Evolutionary conservation across 495 filamentous ascomycete genomes (phyloP).

Genomic region (Aspergillus bertholletiae): DNA sequence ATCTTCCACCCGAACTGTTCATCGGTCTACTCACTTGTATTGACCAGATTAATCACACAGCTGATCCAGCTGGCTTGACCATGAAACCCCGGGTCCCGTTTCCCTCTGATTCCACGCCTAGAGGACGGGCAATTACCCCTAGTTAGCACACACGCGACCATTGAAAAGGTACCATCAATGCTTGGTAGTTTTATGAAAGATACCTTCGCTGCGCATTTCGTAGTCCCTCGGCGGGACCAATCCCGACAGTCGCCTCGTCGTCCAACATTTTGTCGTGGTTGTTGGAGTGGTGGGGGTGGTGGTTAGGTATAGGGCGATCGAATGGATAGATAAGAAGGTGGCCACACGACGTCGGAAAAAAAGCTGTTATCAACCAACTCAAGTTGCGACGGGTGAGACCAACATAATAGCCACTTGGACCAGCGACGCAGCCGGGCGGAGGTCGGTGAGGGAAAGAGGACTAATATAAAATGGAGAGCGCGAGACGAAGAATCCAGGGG

Average conservation of each 20-base stretch:
- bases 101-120: slow-evolving; percentile 46
- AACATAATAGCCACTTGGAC: slow-evolving; percentile 27
- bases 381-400: slow-evolving; percentile 17
- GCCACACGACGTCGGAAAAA: slow-evolving; percentile 14
- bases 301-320: background rate
- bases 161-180: background rate
- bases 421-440: slow-evolving; percentile 6
- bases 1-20: background rate
- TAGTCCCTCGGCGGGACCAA: slow-evolving; percentile 19
- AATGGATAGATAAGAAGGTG: slow-evolving; percentile 11
- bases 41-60: slow-evolving; percentile 91
- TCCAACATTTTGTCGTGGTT: slow-evolving; percentile 26
- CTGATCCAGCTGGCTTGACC: slow-evolving; percentile 86
- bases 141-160: slow-evolving; percentile 15
- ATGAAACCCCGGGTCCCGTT: slow-evolving; percentile 44
- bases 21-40: slow-evolving; percentile 62
- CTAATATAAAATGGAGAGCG: background rate
- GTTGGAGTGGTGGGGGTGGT: too few relatives aligned
- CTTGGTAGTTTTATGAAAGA: slow-evolving; percentile 1
- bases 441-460: background rate
- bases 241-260: slow-evolving; percentile 31
- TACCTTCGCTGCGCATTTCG: slow-evolving; percentile 33
- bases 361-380: slow-evolving; percentile 10
- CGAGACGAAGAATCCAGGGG: slow-evolving; percentile 5
- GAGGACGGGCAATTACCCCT: slow-evolving; percentile 2